Evolutionary conservation across 75 land plant species (phyloP).

Genomic region (Pseudotsuga menziesii): DNA sequence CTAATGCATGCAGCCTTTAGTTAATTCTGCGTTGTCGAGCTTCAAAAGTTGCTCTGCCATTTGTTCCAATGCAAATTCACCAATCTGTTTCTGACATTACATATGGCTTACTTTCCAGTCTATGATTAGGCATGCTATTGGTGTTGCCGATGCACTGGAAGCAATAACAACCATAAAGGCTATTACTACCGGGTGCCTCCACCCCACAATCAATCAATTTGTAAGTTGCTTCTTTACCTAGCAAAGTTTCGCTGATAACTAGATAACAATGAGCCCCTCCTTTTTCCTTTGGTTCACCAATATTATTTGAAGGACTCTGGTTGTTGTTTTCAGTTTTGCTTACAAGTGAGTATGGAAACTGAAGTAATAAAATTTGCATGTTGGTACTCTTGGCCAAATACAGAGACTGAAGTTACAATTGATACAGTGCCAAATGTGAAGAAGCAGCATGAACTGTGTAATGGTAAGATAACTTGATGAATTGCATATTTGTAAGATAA

Average conservation of each 20-base stretch:
- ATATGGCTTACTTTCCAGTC: constrained; percentile 25
- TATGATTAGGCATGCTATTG: constrained; percentile 60
- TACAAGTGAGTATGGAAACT: neutral
- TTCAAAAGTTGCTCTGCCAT: neutral
- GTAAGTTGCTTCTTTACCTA: constrained; percentile 11
- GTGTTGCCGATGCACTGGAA: constrained; percentile 61
- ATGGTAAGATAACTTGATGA: too few relatives aligned
- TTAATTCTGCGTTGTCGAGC: neutral
- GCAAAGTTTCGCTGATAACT: constrained; percentile 1
- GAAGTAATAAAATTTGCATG: constrained; percentile 2
- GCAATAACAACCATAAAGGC: constrained; percentile 62
- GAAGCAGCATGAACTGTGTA: constrained; percentile 57
- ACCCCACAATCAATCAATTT: constrained; percentile 55
- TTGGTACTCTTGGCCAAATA: constrained; percentile 22
- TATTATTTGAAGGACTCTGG: too few relatives aligned
- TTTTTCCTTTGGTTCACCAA: neutral
- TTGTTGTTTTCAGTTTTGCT: neutral
- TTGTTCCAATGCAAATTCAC: neutral
- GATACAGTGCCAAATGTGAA: constrained; percentile 61
- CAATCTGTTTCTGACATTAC: neutral
- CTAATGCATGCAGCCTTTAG: neutral
- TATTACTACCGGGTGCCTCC: constrained; percentile 58
- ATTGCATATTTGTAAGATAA: constrained; percentile 45
- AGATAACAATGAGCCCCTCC: neutral
- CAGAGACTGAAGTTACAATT: constrained; percentile 45